Conservation (phyloP, 129 eudicot species). For the Smallanthus sonchifolius region DNA sequence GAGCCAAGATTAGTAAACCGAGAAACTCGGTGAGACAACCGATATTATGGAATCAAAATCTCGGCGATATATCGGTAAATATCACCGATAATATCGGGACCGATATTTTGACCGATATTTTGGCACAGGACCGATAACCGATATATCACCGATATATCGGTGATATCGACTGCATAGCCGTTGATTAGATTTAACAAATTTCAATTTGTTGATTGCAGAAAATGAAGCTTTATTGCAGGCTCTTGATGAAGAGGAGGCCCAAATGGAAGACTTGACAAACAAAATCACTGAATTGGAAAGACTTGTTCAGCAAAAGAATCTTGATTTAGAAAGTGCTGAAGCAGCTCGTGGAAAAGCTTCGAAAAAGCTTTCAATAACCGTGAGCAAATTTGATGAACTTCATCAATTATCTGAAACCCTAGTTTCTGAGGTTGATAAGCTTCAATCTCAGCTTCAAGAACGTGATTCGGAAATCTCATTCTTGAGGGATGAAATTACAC, state of each 20-base stretch:
- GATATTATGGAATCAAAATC: too few relatives aligned
- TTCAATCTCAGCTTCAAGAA: constrained; percentile 86
- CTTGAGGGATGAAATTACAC: constrained; percentile 83
- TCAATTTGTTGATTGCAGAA: constrained; percentile 41
- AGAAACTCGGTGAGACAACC: too few relatives aligned
- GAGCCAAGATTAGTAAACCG: too few relatives aligned
- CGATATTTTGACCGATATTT: too few relatives aligned
- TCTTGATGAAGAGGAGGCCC: constrained; percentile 88
- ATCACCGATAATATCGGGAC: too few relatives aligned
- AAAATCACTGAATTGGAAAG: constrained; percentile 54
- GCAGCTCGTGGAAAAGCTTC: constrained; percentile 79
- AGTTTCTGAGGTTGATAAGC: constrained; percentile 84
- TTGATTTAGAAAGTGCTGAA: constrained; percentile 60
- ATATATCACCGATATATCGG: too few relatives aligned
- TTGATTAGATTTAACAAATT: neutral
- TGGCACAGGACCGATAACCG: too few relatives aligned
- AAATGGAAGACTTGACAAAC: constrained; percentile 64
- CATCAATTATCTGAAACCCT: constrained; percentile 77
- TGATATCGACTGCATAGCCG: too few relatives aligned
- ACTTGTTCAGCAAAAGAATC: constrained; percentile 45
- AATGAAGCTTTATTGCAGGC: constrained; percentile 79
- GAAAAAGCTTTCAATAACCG: constrained; percentile 79
- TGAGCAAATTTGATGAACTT: constrained; percentile 88
- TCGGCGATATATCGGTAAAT: too few relatives aligned
- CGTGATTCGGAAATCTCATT: constrained; percentile 90